These are phyloP conservation scores for Litsea cubeba DNA, from an alignment of 164 flowering plant genomes.

Conservation along the genomic window DNA sequence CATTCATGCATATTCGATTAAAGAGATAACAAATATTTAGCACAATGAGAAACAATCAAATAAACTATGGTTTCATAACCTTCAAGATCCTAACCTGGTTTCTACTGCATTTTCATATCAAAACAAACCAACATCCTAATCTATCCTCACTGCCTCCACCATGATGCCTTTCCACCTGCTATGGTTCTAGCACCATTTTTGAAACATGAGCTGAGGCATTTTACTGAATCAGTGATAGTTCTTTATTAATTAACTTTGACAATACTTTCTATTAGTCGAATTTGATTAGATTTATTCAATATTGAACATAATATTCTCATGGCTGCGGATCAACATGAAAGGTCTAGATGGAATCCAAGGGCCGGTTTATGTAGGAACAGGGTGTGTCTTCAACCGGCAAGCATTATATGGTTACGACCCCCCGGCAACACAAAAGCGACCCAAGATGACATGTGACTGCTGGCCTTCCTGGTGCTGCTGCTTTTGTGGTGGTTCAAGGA, in stretches of 20 bases:
- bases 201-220: no score
- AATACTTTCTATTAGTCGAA: background rate
- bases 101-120: no score
- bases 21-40: no score
- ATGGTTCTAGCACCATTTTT: no score
- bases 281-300: background rate
- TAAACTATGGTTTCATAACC: no score
- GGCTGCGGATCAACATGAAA: slow-evolving; percentile 76
- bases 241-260: background rate
- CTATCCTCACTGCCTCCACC: no score
- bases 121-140: no score
- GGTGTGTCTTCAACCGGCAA: slow-evolving; percentile 82
- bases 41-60: no score
- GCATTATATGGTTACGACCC: slow-evolving; percentile 97
- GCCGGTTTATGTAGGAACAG: slow-evolving; percentile 92
- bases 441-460: slow-evolving; percentile 96
- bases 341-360: slow-evolving; percentile 95
- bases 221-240: no score
- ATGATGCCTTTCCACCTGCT: no score
- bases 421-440: slow-evolving; percentile 71
- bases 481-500: slow-evolving; percentile 44
- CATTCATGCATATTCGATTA: no score
- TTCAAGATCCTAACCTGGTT: no score
- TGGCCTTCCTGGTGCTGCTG: slow-evolving; percentile 94
- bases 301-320: background rate